Evolutionary conservation across 2,329 filamentous ascomycete genomes (phyloP).

Genomic region (Diatrype stigma): DNA sequence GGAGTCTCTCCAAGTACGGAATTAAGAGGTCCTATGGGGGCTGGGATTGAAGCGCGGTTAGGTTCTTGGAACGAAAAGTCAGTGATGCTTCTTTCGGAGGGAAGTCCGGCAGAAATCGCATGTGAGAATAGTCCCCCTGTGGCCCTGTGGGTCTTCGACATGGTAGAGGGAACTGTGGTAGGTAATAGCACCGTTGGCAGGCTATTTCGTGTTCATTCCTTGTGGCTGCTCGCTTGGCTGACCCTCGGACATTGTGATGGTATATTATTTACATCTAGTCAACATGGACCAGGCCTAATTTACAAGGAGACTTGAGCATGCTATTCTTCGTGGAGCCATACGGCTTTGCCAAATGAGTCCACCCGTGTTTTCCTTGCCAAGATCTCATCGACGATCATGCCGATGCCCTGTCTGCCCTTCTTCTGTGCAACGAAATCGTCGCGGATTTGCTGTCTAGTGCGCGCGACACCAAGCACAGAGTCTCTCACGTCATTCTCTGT

Average conservation of each 20-base stretch:
- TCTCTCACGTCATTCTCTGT: conserved; percentile 58
- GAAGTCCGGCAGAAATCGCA: no score
- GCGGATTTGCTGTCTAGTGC: conserved; percentile 55
- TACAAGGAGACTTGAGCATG: conserved; percentile 9
- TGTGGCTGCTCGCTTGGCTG: no score
- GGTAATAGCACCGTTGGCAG: no score
- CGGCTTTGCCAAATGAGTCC: conserved; percentile 39
- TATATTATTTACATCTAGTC: conserved; percentile 5
- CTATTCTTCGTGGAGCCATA: conserved; percentile 30
- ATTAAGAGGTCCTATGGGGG: no score
- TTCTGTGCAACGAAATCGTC: conserved; percentile 56
- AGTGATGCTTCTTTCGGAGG: no score
- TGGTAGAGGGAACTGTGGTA: no score
- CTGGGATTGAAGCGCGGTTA: no score
- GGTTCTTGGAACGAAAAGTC: no score
- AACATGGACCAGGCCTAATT: conserved; percentile 4
- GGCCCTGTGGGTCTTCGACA: no score
- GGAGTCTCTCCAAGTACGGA: no score
- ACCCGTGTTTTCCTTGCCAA: conserved; percentile 56
- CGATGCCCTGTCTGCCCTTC: conserved; percentile 64
- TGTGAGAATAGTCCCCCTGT: no score
- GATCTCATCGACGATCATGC: conserved; percentile 65
- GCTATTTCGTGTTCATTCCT: no score
- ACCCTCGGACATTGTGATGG: neutral
- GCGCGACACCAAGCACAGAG: conserved; percentile 36